Evolutionary conservation across 2,329 filamentous ascomycete species (phyloP).

Genomic region (Huntiella bhutanensis): DNA sequence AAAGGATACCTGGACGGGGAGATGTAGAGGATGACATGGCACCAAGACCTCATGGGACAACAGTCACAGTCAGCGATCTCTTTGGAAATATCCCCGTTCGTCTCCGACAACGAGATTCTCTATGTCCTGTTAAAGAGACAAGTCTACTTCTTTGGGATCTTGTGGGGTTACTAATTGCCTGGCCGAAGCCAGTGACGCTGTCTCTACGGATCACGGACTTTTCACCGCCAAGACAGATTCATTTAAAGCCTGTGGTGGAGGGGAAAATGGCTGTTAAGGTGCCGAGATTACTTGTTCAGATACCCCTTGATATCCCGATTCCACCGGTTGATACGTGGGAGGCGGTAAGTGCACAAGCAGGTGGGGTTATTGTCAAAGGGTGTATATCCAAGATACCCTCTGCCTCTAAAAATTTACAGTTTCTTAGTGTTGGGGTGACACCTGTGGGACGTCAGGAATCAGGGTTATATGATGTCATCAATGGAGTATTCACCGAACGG

Average conservation of each 20-base stretch:
- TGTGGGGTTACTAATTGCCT: conserved; percentile 51
- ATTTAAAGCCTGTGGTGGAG: conserved; percentile 1
- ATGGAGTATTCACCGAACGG: conserved; percentile 56
- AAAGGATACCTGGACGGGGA: background rate
- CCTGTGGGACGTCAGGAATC: conserved; percentile 42
- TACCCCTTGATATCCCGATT: conserved; percentile 33
- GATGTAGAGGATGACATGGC: background rate
- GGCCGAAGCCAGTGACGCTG: conserved; percentile 37
- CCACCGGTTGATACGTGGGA: conserved; percentile 45
- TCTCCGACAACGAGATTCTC: conserved; percentile 53
- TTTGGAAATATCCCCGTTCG: conserved; percentile 86
- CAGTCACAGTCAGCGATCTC: conserved; percentile 55
- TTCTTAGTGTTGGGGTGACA: conserved; percentile 58
- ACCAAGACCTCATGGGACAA: conserved; percentile 44
- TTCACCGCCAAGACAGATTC: background rate
- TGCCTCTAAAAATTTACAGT: conserved; percentile 56
- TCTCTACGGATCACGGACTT: conserved; percentile 14
- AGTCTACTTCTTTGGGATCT: conserved; percentile 38
- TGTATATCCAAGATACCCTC: conserved; percentile 52
- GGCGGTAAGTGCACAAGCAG: conserved; percentile 45
- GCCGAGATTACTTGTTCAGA: conserved; percentile 43
- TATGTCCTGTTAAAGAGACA: conserved; percentile 43
- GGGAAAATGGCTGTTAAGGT: conserved; percentile 13
- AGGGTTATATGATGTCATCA: conserved; percentile 58
- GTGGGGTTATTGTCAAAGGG: conserved; percentile 43